Conservation (phyloP, 2,329 filamentous ascomycete genomes). For the Calonectria naviculata region DNA sequence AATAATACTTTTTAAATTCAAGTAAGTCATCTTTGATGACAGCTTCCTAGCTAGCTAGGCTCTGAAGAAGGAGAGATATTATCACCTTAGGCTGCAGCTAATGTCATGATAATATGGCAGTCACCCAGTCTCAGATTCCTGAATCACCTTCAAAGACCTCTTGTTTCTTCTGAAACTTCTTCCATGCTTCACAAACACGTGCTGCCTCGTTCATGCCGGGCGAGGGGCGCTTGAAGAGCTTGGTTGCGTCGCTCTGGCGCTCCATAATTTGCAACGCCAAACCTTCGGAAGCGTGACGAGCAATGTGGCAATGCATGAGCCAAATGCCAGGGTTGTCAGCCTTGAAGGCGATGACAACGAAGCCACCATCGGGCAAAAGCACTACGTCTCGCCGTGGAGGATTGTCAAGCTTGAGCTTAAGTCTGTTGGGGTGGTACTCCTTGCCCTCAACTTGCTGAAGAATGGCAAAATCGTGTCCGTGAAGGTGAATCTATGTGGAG, state of each 20-base stretch:
- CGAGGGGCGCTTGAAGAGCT: background rate
- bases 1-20: too few relatives aligned
- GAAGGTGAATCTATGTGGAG: conserved; percentile 31
- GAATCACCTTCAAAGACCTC: background rate
- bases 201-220: background rate
- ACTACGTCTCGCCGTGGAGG: conserved; percentile 64
- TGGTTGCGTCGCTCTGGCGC: background rate
- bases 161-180: background rate
- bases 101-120: background rate
- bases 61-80: background rate
- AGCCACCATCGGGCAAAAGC: conserved; percentile 53
- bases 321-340: conserved; percentile 60
- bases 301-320: conserved; percentile 61
- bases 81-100: background rate
- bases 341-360: conserved; percentile 59
- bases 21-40: background rate
- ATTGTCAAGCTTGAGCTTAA: conserved; percentile 46
- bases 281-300: conserved; percentile 55
- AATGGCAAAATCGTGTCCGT: conserved; percentile 36
- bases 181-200: background rate
- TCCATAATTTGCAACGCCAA: conserved; percentile 37
- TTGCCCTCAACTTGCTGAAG: conserved; percentile 29
- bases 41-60: background rate
- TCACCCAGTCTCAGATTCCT: background rate
- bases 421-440: conserved; percentile 16